These are phyloP conservation scores for Sugiyamaella americana DNA, from an alignment of 805 yeast species.

Conservation along the genomic window DNA sequence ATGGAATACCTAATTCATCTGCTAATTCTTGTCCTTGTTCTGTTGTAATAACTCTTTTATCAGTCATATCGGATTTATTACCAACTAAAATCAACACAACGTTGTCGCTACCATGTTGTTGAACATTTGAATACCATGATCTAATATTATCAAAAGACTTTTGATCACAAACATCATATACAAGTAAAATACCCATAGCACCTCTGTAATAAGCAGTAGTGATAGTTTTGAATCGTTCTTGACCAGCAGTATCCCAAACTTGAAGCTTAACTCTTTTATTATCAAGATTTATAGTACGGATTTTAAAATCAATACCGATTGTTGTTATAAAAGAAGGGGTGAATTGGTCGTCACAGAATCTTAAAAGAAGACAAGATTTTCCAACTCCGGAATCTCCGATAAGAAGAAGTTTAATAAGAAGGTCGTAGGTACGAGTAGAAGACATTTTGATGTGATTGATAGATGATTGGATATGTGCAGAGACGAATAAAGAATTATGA, in stretches of 20 bases:
- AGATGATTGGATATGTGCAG: too few relatives aligned
- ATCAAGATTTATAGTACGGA: slow-evolving; percentile 88
- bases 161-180: slow-evolving; percentile 96
- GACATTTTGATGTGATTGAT: too few relatives aligned
- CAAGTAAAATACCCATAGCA: slow-evolving; percentile 95
- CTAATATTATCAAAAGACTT: slow-evolving; percentile 88
- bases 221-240: slow-evolving; percentile 95
- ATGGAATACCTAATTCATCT: slow-evolving; percentile 77
- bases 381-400: slow-evolving; percentile 81
- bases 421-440: slow-evolving; percentile 53
- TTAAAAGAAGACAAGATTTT: slow-evolving; percentile 70
- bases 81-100: slow-evolving; percentile 93
- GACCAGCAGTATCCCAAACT: slow-evolving; percentile 99
- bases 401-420: slow-evolving; percentile 83
- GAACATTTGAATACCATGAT: slow-evolving; percentile 93
- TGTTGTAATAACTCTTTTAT: slow-evolving; percentile 74
- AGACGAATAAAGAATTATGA: too few relatives aligned
- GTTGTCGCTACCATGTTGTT: slow-evolving; percentile 94
- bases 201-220: slow-evolving; percentile 98
- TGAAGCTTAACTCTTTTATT: slow-evolving; percentile 92
- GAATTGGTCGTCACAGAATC: slow-evolving; percentile 95
- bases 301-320: slow-evolving; percentile 96
- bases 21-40: slow-evolving; percentile 93
- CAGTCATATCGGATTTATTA: slow-evolving; percentile 89
- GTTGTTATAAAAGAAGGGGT: slow-evolving; percentile 96